Conservation (phyloP, 345 rosid genomes). For the Zanthoxylum bungeanum region DNA sequence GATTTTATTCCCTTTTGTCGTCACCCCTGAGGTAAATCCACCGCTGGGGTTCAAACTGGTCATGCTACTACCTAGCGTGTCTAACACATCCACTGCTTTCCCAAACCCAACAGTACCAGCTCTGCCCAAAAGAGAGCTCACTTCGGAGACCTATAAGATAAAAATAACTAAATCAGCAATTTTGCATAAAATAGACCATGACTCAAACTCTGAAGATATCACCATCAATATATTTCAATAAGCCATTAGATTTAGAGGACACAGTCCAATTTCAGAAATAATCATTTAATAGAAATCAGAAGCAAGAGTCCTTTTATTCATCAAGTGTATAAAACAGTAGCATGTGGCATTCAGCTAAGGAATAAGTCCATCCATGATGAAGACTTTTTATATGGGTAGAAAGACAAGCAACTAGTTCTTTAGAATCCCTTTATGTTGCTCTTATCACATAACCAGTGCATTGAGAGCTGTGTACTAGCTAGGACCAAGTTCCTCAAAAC, state of each 20-base stretch:
- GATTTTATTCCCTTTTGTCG: slow-evolving; percentile 76
- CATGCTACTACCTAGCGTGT: slow-evolving; percentile 95
- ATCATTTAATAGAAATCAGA: neutral
- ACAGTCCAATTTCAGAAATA: neutral
- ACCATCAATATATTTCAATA: neutral
- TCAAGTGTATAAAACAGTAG: neutral
- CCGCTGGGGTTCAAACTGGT: slow-evolving; percentile 60
- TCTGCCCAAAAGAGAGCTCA: slow-evolving; percentile 75
- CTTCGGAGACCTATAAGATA: slow-evolving; percentile 77
- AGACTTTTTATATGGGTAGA: neutral
- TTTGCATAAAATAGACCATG: neutral
- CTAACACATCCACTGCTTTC: slow-evolving; percentile 90
- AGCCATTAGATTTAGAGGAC: neutral
- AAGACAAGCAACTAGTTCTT: neutral
- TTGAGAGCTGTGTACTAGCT: neutral
- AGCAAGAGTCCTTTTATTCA: neutral
- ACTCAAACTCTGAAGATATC: neutral
- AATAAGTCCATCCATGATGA: neutral
- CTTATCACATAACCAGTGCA: neutral
- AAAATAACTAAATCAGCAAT: slow-evolving; percentile 7
- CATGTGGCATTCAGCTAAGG: neutral
- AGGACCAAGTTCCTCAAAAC: neutral
- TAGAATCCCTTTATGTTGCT: neutral
- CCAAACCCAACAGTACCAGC: slow-evolving; percentile 88
- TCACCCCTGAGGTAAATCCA: slow-evolving; percentile 82